Evolutionary conservation across 2,329 filamentous ascomycete species (phyloP), one percentile per base, ranked within the genome.

Genomic region (Thielaviopsis populi): DNA sequence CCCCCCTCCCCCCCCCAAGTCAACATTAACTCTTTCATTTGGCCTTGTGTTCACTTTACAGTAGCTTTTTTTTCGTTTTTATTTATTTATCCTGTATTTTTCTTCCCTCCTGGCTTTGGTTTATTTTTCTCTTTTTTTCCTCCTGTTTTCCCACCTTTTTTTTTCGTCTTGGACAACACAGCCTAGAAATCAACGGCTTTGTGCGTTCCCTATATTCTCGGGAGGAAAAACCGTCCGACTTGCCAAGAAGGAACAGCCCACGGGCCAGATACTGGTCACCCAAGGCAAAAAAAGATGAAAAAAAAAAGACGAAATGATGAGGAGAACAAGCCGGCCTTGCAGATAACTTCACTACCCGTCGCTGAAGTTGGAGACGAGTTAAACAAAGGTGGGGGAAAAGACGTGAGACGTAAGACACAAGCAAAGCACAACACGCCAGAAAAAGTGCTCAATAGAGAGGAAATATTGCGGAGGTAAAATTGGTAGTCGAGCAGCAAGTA

Each of bases 241-340:
- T 37, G 53, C 53, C 27, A 56, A 33, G 53, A 56, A 56, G 53
- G 53, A 56, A 37, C 53, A 37, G 53, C n/a, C 53, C 53, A 56
- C 53, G 30, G 53, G n/a, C 30, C 53, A 56, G 27, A 33, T n/a
- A 33, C 27, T 56, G 53, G 17, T 56, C 53, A 37, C 30, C 24
- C 2, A 56, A 10, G 53, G 17, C 33, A 54, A n/a, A 54, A 54
- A 33, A 43, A 46, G n/a, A 46, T 33, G 30, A n/a, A 54, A 54
- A 33, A 43, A 46, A 46, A 46, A 46, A 46, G 30, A 37, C 13
- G 53, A 56, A 56, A 56, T 56, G 27, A 56, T 56, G 53, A 56
- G 42, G 42, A 46, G 53, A 56, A 19, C 46, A 37, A n/a, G 53
- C 37, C 53, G 53, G 53, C 1, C 53, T 56, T 33, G 53, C 53